These are phyloP conservation scores for Penicillium sp. DNA, from an alignment of 2,329 filamentous ascomycete genomes.

Conservation along the genomic window DNA sequence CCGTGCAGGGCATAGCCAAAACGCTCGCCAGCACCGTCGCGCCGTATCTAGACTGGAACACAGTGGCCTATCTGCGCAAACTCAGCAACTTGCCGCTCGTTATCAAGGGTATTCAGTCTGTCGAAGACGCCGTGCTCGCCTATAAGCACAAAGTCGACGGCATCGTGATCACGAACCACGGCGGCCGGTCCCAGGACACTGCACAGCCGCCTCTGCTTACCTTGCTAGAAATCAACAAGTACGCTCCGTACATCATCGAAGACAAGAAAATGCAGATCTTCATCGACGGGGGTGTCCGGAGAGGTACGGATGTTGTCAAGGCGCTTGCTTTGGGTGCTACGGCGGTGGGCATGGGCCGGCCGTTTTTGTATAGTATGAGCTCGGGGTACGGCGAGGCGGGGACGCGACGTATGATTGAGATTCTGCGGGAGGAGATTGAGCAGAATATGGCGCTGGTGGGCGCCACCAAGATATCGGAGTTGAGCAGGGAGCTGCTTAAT, in stretches of 20 bases:
- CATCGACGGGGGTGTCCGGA: slow-evolving; percentile 62
- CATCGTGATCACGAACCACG: slow-evolving; percentile 36
- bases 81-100: slow-evolving; percentile 34
- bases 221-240: slow-evolving; percentile 60
- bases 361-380: slow-evolving; percentile 57
- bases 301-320: slow-evolving; percentile 65
- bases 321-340: slow-evolving; percentile 62
- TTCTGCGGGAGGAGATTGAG: slow-evolving; percentile 31
- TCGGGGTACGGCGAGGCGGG: slow-evolving; percentile 55
- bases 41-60: slow-evolving; percentile 28
- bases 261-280: slow-evolving; percentile 55
- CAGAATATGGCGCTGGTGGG: slow-evolving; percentile 33
- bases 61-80: slow-evolving; percentile 38
- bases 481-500: slow-evolving; percentile 30
- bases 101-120: slow-evolving; percentile 44
- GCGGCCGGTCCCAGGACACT: slow-evolving; percentile 47
- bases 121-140: slow-evolving; percentile 48
- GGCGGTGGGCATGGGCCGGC: slow-evolving; percentile 60
- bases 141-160: slow-evolving; percentile 46
- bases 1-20: slow-evolving; percentile 26
- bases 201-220: slow-evolving; percentile 52
- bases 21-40: slow-evolving; percentile 26
- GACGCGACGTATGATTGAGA: slow-evolving; percentile 44
- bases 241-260: slow-evolving; percentile 56
- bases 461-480: slow-evolving; percentile 23